phyloP scores from a whole-genome alignment of 2,329 filamentous ascomycete species.

The Pseudogymnoascus sp. region DNA sequence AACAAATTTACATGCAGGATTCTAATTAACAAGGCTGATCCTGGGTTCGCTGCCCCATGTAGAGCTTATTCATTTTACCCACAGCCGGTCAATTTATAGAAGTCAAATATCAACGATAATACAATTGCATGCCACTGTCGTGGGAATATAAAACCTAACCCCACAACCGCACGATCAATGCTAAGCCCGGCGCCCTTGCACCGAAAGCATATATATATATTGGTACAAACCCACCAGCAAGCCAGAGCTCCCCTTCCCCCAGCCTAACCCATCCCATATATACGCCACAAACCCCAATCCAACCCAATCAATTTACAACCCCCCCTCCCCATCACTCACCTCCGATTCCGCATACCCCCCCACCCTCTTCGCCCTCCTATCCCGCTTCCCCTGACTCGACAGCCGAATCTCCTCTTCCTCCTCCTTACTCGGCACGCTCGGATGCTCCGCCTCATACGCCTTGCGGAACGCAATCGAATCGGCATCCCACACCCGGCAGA shows the following conservation, averaged over 20 bases:
- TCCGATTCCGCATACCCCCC: constrained; percentile 21
- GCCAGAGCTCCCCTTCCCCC: not conserved
- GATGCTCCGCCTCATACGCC: constrained; percentile 46
- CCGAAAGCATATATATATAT: not conserved
- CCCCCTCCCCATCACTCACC: not conserved
- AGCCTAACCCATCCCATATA: not conserved
- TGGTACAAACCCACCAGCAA: not conserved
- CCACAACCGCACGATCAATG: not conserved
- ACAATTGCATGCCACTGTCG: not conserved
- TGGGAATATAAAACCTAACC: not conserved
- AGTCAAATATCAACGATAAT: not conserved
- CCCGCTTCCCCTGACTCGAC: constrained; percentile 24
- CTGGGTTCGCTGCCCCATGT: not conserved
- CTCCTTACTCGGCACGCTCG: constrained; percentile 32
- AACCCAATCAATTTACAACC: not conserved
- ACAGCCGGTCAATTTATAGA: no score
- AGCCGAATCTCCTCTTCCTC: constrained; percentile 18
- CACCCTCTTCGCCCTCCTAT: constrained; percentile 27
- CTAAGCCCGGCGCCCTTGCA: not conserved
- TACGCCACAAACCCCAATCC: not conserved
- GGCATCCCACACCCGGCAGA: constrained; percentile 63
- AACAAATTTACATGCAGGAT: not conserved
- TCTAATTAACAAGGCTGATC: no score
- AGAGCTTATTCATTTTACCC: not conserved
- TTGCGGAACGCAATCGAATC: constrained; percentile 48